Evolutionary conservation across 1,284 basidiomycete species (phyloP), one percentile per base, ranked within the genome.

Genomic region (Irpex rosettiformis): DNA sequence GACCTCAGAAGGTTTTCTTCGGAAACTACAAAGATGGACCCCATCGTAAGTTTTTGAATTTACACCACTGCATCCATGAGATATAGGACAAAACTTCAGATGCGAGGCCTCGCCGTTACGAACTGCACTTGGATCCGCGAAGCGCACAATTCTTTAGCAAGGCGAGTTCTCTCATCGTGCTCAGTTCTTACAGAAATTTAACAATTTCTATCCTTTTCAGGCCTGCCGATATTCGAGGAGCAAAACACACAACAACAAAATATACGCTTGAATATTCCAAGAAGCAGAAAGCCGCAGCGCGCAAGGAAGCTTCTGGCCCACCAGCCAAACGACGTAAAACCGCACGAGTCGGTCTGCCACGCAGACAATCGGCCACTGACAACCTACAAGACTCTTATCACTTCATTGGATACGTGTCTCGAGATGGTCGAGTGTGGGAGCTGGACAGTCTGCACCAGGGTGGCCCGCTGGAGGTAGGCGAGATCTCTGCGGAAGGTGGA

Each of bases 351-450:
- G 62, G 43, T 22, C 45, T 64, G 37, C 55, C 61, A 58, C 74
- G 67, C 54, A 54, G 61, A 28, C 67, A 69, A 53, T 62, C 66
- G 18, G 33, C 49, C 29, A 64, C 62, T 27, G 63, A 66, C 4
- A 69, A 73, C 24, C 67, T 71, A 29, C 73, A 81, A 58, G 82
- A 84, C 54, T 73, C 74, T 0, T 86, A 79, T 69, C 84, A 86
- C 66, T 86, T 84, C 72, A 84, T 85, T 59, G 83, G 81, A 10
- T 86, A 85, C 63, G 81, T 85, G 25, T 83, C 84, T 4, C 78
- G 79, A 0, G 72, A 78, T 61, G 83, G 82, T 3, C 83, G 84
- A 62, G 83, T 86, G 8, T 86, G 83, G 83, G 84, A 86, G 67
- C 77, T 86, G 54, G 72, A 77, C 59, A 74, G 75, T 5, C 64